Evolutionary conservation across 1,139 yeast genomes (phyloP).

Genomic region (Geotrichum citri-aurantii): DNA sequence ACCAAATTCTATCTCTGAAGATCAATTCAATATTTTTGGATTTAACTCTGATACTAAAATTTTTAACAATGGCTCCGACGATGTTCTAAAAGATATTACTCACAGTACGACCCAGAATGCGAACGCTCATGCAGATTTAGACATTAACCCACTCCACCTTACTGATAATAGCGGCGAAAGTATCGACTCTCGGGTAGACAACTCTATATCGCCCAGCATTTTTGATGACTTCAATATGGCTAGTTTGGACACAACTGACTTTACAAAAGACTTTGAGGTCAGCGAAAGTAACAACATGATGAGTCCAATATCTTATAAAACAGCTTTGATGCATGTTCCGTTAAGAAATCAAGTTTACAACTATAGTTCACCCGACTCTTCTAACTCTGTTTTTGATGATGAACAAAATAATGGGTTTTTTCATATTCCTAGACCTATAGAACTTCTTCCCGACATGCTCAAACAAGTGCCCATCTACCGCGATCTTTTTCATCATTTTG

Average conservation of each 20-base stretch:
- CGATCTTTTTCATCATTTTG: constrained; percentile 57
- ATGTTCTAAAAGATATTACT: not conserved
- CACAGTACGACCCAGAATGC: not conserved
- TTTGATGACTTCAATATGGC: not conserved
- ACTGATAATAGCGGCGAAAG: not conserved
- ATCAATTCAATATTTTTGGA: not conserved
- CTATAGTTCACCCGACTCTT: not conserved
- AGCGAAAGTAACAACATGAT: constrained; percentile 3
- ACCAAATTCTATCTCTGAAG: not conserved
- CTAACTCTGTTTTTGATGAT: not conserved
- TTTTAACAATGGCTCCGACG: not conserved
- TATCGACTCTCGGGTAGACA: not conserved
- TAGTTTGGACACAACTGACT: constrained; percentile 8
- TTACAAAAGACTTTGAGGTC: constrained; percentile 9
- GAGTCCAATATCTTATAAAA: constrained; percentile 17
- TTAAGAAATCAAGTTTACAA: constrained; percentile 16
- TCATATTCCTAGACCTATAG: constrained; percentile 46
- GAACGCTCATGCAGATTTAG: not conserved
- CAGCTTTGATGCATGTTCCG: constrained; percentile 22
- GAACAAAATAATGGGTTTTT: constrained; percentile 5
- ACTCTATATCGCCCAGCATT: not conserved
- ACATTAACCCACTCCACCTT: not conserved
- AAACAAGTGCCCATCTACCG: constrained; percentile 54
- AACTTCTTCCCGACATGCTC: constrained; percentile 55
- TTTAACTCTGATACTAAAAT: not conserved